Base-by-base conservation (phyloP, 352 stramenopile species). In the Globisporangium alternatum region DNA sequence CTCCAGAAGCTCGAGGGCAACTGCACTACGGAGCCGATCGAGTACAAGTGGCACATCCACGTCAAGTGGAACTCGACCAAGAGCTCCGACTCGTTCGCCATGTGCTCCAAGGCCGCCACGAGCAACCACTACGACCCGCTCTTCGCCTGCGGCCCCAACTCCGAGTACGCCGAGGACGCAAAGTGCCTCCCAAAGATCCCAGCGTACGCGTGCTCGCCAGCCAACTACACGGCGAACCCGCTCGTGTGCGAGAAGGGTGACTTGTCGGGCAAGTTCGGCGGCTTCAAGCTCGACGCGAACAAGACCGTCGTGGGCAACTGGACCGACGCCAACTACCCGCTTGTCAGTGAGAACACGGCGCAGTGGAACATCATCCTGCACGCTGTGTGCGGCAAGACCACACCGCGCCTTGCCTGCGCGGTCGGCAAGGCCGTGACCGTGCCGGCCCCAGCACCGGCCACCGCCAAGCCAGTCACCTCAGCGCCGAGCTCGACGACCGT, bases 361-460 rank as follows among this genome's bases (percentile, higher is more conserved):
- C 60, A 74, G 37, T 89, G 77, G 77, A 92, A 82, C 64, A 78
- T 92, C 43, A 66, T 89, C 28, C 66, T 92, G 57, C 83, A 89
- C 57, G 79, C 81, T 3, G 75, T 87, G 12, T 92, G 81, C 53
- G 68, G 66, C 55, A 68, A 75, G 19, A 48, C 3, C 17, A 60
- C 76, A 0, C 80, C 81, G 31, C 76, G 79, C n/a, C 71, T 86
- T 39, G 72, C 77, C 1, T 86, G 77, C 30, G 77, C 79, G 6
- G 57, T 78, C 5, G 72, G 70, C 64, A 72, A 75, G 54, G 15
- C 13, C 39, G 39, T 45, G 39, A 45, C 39, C 13, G 3, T 15
- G 39, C 39, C 39, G 13, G 35, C 35, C 35, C 10, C 25, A 39
- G 33, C 33, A 39, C 33, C 39, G 39, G n/a, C 39, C 3, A 45